phyloP scores from a whole-genome alignment of 2,329 filamentous ascomycete genomes.

The Coniochaeta pulveracea region DNA sequence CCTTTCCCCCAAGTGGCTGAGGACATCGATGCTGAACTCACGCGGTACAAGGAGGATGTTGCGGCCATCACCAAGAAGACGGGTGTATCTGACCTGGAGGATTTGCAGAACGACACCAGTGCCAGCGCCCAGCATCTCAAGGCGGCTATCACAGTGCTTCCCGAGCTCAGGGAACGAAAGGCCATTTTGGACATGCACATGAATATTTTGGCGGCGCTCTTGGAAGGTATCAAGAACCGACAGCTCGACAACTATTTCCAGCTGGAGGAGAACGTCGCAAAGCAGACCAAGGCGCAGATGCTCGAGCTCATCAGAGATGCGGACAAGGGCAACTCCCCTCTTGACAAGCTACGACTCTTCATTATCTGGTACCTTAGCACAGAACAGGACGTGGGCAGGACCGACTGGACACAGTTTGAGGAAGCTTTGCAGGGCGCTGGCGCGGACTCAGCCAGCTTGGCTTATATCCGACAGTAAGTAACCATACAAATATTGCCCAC shows the following conservation, averaged over 20 bases:
- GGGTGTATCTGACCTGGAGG: conserved; percentile 82
- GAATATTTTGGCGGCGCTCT: conserved; percentile 78
- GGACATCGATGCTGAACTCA: conserved; percentile 82
- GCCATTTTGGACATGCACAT: conserved; percentile 96
- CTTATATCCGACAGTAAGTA: conserved; percentile 75
- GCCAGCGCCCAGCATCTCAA: conserved; percentile 91
- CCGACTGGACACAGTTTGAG: conserved; percentile 78
- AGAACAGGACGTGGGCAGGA: conserved; percentile 73
- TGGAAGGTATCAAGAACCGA: conserved; percentile 79
- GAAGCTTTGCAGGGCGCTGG: conserved; percentile 69
- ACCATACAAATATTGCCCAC: conserved; percentile 5
- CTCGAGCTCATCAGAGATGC: conserved; percentile 74
- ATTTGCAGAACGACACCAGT: conserved; percentile 79
- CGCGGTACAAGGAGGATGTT: conserved; percentile 90
- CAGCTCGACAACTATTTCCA: conserved; percentile 96
- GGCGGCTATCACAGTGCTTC: conserved; percentile 84
- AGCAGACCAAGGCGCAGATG: conserved; percentile 82
- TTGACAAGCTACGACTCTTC: conserved; percentile 87
- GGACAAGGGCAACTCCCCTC: conserved; percentile 70
- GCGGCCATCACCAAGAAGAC: conserved; percentile 92
- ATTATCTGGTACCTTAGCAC: conserved; percentile 96
- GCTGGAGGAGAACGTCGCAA: conserved; percentile 83
- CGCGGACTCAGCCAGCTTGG: conserved; percentile 63
- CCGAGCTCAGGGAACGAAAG: conserved; percentile 86
- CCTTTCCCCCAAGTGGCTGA: conserved; percentile 95